Percentiles rank a stretch among this genome's conserved stretches.
Evolutionary conservation across 371 early-diverging fungal species (phyloP).

Genomic region (Astathelohania contejeani): DNA sequence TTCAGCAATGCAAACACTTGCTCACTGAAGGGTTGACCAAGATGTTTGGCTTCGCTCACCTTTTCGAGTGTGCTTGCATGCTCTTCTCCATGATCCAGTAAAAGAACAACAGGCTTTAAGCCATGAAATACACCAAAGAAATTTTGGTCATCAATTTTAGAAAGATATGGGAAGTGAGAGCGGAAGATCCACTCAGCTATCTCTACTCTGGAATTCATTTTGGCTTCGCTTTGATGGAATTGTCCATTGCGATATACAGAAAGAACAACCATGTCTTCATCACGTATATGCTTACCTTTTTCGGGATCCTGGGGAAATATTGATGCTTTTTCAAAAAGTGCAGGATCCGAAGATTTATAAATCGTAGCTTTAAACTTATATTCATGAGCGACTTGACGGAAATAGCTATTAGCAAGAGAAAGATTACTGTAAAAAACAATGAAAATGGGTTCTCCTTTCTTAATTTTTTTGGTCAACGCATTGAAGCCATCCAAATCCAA

Average conservation of each 20-base stretch:
- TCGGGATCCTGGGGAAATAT: slow-evolving; percentile 30
- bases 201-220: slow-evolving; percentile 36
- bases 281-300: slow-evolving; percentile 5
- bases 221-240: slow-evolving; percentile 44
- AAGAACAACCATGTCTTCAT: slow-evolving; percentile 36
- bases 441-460: slow-evolving; percentile 49
- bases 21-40: slow-evolving; percentile 48
- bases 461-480: slow-evolving; percentile 2
- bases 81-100: slow-evolving; percentile 43
- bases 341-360: slow-evolving; percentile 47
- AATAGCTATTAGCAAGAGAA: slow-evolving; percentile 45
- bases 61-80: slow-evolving; percentile 44
- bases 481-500: slow-evolving; percentile 39
- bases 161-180: slow-evolving; percentile 52
- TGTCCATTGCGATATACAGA: slow-evolving; percentile 51
- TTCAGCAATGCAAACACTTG: slow-evolving; percentile 48
- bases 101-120: slow-evolving; percentile 49
- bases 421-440: slow-evolving; percentile 50
- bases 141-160: slow-evolving; percentile 49
- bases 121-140: slow-evolving; percentile 53
- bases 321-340: slow-evolving; percentile 34
- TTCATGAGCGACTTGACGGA: slow-evolving; percentile 50
- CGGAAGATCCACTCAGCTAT: slow-evolving; percentile 53
- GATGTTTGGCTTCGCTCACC: slow-evolving; percentile 36
- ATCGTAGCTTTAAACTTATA: slow-evolving; percentile 51